Conservation (phyloP, 352 stramenopile genomes). For the Phytophthora pluvialis region DNA sequence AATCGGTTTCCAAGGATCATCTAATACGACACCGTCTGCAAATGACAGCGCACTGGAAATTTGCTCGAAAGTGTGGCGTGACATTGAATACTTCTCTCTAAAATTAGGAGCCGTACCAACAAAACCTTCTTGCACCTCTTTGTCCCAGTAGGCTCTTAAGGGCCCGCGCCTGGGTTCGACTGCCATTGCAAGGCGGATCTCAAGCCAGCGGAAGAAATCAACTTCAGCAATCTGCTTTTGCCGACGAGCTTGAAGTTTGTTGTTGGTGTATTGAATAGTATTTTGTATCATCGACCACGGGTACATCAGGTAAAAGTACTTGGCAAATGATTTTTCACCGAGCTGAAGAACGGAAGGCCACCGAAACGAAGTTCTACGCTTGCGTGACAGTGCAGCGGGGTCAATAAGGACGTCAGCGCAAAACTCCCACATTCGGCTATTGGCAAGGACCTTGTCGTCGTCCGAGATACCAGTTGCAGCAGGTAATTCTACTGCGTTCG, state of each 20-base stretch:
- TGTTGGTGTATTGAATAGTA: slow-evolving; percentile 6
- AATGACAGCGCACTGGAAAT: background rate
- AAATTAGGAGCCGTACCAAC: slow-evolving; percentile 3
- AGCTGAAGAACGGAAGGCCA: background rate
- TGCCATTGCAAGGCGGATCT: background rate
- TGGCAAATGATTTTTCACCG: slow-evolving; percentile 1
- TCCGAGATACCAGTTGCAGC: too few relatives aligned
- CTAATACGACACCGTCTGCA: background rate
- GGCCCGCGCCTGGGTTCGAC: background rate
- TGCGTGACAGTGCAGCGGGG: background rate
- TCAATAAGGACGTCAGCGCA: background rate
- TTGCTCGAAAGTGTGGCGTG: slow-evolving; percentile 4
- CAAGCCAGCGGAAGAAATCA: slow-evolving; percentile 11
- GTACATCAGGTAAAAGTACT: slow-evolving; percentile 11
- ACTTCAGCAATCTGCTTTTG: slow-evolving; percentile 6
- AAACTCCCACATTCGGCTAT: background rate
- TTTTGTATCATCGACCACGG: background rate
- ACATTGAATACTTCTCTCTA: slow-evolving; percentile 5
- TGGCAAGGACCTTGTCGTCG: too few relatives aligned
- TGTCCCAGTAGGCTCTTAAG: slow-evolving; percentile 3
- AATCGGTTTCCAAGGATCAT: slow-evolving; percentile 12
- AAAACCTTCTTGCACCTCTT: background rate
- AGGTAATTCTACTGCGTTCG: too few relatives aligned
- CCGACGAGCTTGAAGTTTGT: background rate
- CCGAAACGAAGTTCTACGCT: background rate